These are phyloP conservation scores for Aspergillus felis DNA, from an alignment of 2,329 filamentous ascomycete genomes.

Conservation along the genomic window DNA sequence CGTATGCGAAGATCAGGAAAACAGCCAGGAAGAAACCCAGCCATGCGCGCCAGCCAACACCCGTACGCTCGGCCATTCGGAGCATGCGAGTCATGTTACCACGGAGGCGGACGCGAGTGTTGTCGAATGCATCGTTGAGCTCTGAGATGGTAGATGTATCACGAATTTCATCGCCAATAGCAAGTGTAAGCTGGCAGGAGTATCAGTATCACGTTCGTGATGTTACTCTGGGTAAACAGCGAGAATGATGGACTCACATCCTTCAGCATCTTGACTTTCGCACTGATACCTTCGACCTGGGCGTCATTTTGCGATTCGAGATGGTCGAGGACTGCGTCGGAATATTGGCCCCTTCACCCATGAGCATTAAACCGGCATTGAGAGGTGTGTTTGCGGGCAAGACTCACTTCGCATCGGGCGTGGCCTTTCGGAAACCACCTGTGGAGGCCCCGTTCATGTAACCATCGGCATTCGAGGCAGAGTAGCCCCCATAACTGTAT, in stretches of 20 bases:
- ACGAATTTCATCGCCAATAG: slow-evolving; percentile 93
- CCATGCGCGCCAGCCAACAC: slow-evolving; percentile 96
- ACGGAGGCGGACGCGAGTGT: slow-evolving; percentile 71
- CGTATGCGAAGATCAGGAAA: slow-evolving; percentile 79
- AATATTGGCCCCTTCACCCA: slow-evolving; percentile 73
- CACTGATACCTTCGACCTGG: slow-evolving; percentile 83
- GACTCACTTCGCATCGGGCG: slow-evolving; percentile 64
- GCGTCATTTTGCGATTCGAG: slow-evolving; percentile 93
- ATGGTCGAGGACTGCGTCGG: slow-evolving; percentile 83
- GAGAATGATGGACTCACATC: slow-evolving; percentile 57
- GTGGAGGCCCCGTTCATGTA: slow-evolving; percentile 23
- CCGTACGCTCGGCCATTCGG: slow-evolving; percentile 87
- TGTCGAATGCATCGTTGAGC: slow-evolving; percentile 94
- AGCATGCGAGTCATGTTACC: slow-evolving; percentile 98
- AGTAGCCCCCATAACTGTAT: slow-evolving; percentile 40
- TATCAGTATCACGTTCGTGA: background rate
- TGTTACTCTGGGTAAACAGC: background rate
- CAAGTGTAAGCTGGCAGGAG: slow-evolving; percentile 68
- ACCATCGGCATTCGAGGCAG: slow-evolving; percentile 21
- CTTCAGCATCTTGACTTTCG: slow-evolving; percentile 86
- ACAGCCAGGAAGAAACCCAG: slow-evolving; percentile 82
- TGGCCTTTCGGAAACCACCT: slow-evolving; percentile 55
- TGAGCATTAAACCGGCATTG: slow-evolving; percentile 1
- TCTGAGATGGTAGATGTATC: slow-evolving; percentile 83
- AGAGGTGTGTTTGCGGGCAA: background rate